These are phyloP conservation scores for Chalara sp. DNA, from an alignment of 2,329 filamentous ascomycete genomes.

Conservation along the genomic window DNA sequence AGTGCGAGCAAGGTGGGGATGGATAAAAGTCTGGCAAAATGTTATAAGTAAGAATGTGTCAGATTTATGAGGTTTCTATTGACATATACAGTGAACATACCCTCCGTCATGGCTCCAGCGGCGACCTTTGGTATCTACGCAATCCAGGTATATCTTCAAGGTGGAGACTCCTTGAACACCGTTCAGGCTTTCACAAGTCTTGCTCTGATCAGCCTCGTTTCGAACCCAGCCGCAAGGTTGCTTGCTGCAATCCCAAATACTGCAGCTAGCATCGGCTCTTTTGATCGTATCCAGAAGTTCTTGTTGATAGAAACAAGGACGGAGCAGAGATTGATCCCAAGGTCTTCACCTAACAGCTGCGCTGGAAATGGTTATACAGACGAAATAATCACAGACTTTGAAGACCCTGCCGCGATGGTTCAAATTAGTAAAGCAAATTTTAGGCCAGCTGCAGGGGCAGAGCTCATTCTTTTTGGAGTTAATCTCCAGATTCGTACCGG, in stretches of 20 bases:
- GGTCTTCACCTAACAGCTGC: too few relatives aligned
- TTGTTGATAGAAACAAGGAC: background rate
- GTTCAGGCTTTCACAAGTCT: conserved; percentile 6
- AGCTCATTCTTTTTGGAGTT: conserved; percentile 3
- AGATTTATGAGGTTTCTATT: background rate
- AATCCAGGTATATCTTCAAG: conserved; percentile 3
- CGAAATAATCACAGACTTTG: too few relatives aligned
- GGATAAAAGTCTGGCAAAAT: background rate
- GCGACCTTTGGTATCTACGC: conserved; percentile 3
- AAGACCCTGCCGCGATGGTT: too few relatives aligned
- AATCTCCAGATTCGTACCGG: conserved; percentile 4
- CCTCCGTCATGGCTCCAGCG: background rate
- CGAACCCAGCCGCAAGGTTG: conserved; percentile 1
- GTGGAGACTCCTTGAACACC: background rate
- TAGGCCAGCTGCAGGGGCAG: background rate
- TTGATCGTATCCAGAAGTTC: conserved; percentile 6
- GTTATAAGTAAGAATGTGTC: background rate
- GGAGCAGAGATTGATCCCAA: background rate
- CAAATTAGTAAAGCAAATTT: too few relatives aligned
- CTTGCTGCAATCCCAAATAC: background rate
- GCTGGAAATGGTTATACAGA: too few relatives aligned
- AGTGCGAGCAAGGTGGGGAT: conserved; percentile 11
- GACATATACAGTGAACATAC: conserved; percentile 1
- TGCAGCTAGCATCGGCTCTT: background rate
- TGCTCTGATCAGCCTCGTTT: conserved; percentile 1